Evolutionary conservation across 2,329 filamentous ascomycete genomes (phyloP).

Genomic region (Talaromyces albobiverticillius): DNA sequence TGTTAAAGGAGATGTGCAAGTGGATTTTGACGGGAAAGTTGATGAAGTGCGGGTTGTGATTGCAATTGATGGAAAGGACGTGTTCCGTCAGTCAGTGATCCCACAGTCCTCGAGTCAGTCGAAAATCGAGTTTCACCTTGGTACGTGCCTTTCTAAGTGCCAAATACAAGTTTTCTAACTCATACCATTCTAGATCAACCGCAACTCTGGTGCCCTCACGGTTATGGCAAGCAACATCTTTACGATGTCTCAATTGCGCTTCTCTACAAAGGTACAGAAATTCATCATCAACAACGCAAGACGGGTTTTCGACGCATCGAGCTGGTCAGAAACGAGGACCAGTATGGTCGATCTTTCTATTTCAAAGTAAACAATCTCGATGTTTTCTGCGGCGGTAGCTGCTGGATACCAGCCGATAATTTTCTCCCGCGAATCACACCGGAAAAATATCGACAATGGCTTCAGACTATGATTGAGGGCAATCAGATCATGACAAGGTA

Average conservation of each 20-base stretch:
- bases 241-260: conserved; percentile 54
- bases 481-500: conserved; percentile 54
- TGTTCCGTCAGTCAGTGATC: background rate
- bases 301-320: conserved; percentile 49
- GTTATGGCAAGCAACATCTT: conserved; percentile 56
- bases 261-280: conserved; percentile 31
- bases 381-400: conserved; percentile 56
- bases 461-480: conserved; percentile 51
- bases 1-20: conserved; percentile 37
- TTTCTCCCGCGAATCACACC: conserved; percentile 50
- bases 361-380: conserved; percentile 59
- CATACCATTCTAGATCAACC: conserved; percentile 34
- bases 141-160: conserved; percentile 39
- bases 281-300: conserved; percentile 45
- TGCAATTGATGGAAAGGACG: background rate
- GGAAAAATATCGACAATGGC: conserved; percentile 50
- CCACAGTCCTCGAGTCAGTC: conserved; percentile 26
- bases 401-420: conserved; percentile 58
- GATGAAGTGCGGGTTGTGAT: conserved; percentile 18
- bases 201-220: conserved; percentile 58
- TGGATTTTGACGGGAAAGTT: conserved; percentile 36
- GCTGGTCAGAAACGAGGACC: conserved; percentile 29
- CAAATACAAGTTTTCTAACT: conserved; percentile 33
- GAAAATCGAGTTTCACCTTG: conserved; percentile 15
- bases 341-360: conserved; percentile 53